A percentile compares a stretch with the other conserved stretches of the same genome.
Conservation (phyloP, 352 stramenopile species). For the Globisporangium canariense region DNA sequence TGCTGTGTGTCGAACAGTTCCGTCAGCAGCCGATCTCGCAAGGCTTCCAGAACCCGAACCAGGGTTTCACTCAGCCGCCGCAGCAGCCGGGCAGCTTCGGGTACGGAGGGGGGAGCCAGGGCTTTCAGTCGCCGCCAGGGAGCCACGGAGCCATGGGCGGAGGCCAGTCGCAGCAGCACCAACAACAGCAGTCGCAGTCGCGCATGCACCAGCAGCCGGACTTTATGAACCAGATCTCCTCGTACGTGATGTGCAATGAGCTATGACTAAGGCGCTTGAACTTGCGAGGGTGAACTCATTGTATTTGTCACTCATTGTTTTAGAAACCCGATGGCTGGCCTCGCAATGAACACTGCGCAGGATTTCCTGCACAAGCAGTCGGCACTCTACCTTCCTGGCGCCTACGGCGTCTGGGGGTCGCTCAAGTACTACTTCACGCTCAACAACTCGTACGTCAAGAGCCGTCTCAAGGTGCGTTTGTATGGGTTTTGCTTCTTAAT, state of each 20-base stretch:
- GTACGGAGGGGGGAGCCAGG: slow-evolving; percentile 6
- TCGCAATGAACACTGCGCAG: slow-evolving; percentile 83
- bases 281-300: background rate
- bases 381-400: slow-evolving; percentile 73
- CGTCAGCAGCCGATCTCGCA: slow-evolving; percentile 30
- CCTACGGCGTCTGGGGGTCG: slow-evolving; percentile 74
- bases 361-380: slow-evolving; percentile 84
- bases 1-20: background rate
- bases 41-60: slow-evolving; percentile 19
- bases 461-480: slow-evolving; percentile 66
- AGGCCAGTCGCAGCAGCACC: slow-evolving; percentile 8
- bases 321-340: slow-evolving; percentile 83
- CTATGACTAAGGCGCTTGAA: background rate
- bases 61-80: slow-evolving; percentile 16
- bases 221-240: slow-evolving; percentile 77
- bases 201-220: slow-evolving; percentile 37
- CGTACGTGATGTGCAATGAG: slow-evolving; percentile 22
- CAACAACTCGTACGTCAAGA: slow-evolving; percentile 89
- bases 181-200: slow-evolving; percentile 10
- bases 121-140: slow-evolving; percentile 19
- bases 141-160: slow-evolving; percentile 13
- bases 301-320: background rate
- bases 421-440: slow-evolving; percentile 90
- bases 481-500: slow-evolving; percentile 1
- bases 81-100: slow-evolving; percentile 22